Base-by-base conservation (phyloP, 495 filamentous ascomycete genomes). In the Cairneyella variabilis region DNA sequence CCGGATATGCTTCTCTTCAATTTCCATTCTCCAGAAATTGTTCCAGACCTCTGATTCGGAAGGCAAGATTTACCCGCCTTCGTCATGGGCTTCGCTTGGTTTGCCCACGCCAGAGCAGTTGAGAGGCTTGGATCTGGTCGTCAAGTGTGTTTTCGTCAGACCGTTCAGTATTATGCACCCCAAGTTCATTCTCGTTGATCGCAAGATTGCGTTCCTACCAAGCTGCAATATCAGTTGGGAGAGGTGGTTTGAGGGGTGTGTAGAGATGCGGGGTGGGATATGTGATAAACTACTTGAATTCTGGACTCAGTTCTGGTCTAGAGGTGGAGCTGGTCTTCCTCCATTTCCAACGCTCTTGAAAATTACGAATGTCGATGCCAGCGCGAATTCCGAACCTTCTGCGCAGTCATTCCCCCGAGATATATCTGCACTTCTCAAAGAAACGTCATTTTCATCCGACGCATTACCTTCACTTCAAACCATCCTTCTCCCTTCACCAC, bases 201-300 rank as follows among this genome's bases (percentile, higher is more conserved):
- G 84, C 8, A 60, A 73, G 30, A 71, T 59, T 1, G 82, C 81
- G 2, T 76, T 79, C 32, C 61, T 89, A 10, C 85, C 84, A 0
- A 86, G 83, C 58, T 85, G 82, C 59, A 91, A 91, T 63, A 77
- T 91, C 1, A 88, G 84, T 59, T 88, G 82, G 82, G 87, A 89
- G 63, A 56, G 74, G 12, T 91, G 87, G 87, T 75, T 89, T 23
- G 87, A 90, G 65, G 83, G 83, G 2, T 85, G 80, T 48, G 66
- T 87, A 7, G 74, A 79, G 38, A 58, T 89, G 20, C 70, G 66
- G 4, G 87, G 86, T 1, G 69, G 71, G 0, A 70, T 80, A 0
- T 76, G 84, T 4, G 42, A 44, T 12, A 61, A 71, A n/a, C 72
- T 89, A 14, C 36, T 84, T 20, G 56, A 68, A 3, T 89, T 88